Evolutionary conservation across 2,329 filamentous ascomycete genomes (phyloP).

Genomic region (Fusarium pilosicola): DNA sequence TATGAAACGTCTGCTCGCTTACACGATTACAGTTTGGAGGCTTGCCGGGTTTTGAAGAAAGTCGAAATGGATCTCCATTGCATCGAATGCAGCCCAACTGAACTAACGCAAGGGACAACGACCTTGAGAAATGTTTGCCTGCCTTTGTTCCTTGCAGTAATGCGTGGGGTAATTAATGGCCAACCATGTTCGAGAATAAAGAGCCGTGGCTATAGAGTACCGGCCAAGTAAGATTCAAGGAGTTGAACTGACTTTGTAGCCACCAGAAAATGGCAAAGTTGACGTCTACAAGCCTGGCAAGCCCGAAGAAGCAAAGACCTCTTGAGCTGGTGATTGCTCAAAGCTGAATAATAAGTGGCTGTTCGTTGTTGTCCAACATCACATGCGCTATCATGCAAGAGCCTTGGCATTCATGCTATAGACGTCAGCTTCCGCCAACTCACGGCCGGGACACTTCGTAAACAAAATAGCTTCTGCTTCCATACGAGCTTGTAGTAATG

Average conservation of each 20-base stretch:
- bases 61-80: not conserved
- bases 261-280: not conserved
- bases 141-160: conserved; percentile 25
- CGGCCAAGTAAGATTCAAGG: not conserved
- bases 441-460: not conserved
- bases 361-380: not conserved
- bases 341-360: not conserved
- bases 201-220: conserved; percentile 21
- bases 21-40: conserved; percentile 9
- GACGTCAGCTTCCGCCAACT: not conserved
- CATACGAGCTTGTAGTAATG: not conserved
- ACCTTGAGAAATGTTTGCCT: conserved; percentile 2
- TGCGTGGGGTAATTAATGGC: not conserved
- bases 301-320: not conserved
- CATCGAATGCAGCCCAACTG: not conserved
- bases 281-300: too few relatives aligned
- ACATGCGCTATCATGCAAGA: not conserved
- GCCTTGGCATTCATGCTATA: not conserved
- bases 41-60: conserved; percentile 15
- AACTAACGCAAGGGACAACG: conserved; percentile 24
- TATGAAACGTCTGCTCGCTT: conserved; percentile 2
- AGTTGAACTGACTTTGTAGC: not conserved
- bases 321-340: not conserved
- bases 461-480: not conserved
- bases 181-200: not conserved